phyloP scores from a whole-genome alignment of 768 basidiomycete genomes.

The Lanmaoa rubissima region DNA sequence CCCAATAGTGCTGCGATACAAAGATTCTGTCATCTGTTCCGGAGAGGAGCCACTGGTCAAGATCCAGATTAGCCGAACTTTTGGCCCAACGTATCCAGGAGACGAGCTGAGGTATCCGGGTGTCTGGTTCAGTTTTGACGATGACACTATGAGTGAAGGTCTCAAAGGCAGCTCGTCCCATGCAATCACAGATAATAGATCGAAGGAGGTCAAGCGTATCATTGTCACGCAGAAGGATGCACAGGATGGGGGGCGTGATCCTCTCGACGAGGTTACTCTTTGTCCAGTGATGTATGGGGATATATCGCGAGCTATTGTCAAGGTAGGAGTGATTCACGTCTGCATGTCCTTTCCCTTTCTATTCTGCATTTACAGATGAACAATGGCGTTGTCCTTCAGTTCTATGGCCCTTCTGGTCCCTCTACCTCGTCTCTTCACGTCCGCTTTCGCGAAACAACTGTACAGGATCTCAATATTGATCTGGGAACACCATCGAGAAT shows the following conservation, averaged over 20 bases:
- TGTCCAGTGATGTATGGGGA: slow-evolving; percentile 72
- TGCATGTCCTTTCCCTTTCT: background rate
- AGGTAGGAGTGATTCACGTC: slow-evolving; percentile 39
- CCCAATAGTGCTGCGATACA: slow-evolving; percentile 67
- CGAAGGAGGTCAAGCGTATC: slow-evolving; percentile 75
- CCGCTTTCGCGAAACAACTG: slow-evolving; percentile 70
- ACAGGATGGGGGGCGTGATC: slow-evolving; percentile 56
- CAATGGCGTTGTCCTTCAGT: slow-evolving; percentile 67
- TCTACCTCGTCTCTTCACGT: slow-evolving; percentile 49
- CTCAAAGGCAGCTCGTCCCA: slow-evolving; percentile 44
- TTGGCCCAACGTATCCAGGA: slow-evolving; percentile 81
- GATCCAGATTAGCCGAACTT: slow-evolving; percentile 64
- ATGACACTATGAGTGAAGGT: slow-evolving; percentile 59
- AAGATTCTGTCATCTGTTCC: slow-evolving; percentile 60
- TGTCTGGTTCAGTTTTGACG: slow-evolving; percentile 81
- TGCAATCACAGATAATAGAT: slow-evolving; percentile 50
- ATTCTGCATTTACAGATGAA: slow-evolving; percentile 49
- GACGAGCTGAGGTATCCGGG: slow-evolving; percentile 81
- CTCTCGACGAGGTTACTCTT: slow-evolving; percentile 69
- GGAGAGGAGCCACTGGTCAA: slow-evolving; percentile 58
- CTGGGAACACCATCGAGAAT: slow-evolving; percentile 74
- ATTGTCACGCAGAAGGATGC: slow-evolving; percentile 67
- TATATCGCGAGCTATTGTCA: slow-evolving; percentile 61
- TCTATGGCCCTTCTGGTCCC: slow-evolving; percentile 52
- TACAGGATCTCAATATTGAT: slow-evolving; percentile 77